Evolutionary conservation across 345 rosid genomes (phyloP).

Genomic region (Syzygium aqueum): DNA sequence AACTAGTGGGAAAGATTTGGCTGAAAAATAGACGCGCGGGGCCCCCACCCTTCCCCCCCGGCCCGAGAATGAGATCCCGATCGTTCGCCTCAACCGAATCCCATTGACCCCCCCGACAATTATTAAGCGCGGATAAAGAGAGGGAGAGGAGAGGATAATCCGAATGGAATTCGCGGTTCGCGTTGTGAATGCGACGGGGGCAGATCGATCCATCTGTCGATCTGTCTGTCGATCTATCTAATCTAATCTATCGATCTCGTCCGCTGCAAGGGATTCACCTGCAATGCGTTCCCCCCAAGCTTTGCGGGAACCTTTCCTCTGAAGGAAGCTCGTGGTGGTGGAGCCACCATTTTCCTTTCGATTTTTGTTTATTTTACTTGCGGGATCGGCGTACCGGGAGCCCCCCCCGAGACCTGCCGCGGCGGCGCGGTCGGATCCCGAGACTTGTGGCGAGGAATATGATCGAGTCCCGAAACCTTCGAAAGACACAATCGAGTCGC

Average conservation of each 20-base stretch:
- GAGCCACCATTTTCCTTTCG: neutral
- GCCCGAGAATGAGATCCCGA: neutral
- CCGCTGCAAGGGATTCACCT: neutral
- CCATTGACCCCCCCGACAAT: neutral
- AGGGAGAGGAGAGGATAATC: neutral
- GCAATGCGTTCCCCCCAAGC: neutral
- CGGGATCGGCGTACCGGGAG: no score
- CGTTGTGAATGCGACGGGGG: neutral
- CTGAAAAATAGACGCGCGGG: neutral
- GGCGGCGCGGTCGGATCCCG: no score
- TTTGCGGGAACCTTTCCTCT: neutral
- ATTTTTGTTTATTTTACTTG: no score
- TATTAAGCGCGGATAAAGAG: no score
- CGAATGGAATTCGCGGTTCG: neutral
- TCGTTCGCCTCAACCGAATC: neutral
- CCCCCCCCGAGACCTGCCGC: no score
- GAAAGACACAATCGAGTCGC: no score
- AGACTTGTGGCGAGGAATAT: no score
- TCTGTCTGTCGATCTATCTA: no score
- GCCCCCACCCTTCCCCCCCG: neutral
- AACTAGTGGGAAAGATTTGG: slow-evolving; percentile 12
- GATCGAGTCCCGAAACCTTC: no score
- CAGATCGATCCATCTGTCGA: neutral
- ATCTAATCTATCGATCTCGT: neutral
- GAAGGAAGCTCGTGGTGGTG: neutral